Evolutionary conservation across 192 early-diverging fungal genomes (phyloP), one percentile per base, ranked within the genome.

Genomic region (Mortierella hygrophila): DNA sequence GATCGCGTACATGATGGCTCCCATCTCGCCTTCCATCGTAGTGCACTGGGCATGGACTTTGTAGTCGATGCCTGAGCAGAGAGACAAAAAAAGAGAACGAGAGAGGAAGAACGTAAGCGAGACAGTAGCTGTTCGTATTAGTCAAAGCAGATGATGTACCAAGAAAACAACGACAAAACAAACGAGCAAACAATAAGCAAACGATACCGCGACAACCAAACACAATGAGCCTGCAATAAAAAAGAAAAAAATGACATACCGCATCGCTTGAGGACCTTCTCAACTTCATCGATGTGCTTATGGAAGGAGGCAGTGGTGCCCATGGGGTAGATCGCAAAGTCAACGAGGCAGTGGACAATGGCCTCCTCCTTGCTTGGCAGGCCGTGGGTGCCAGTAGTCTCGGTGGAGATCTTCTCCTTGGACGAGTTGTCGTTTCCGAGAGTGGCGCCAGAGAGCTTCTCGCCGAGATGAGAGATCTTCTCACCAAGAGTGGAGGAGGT

Each of bases 281-380:
- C 78, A n/a, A 73, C 70, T 44, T 57, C 70, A 4, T 80, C 71
- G 20, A 80, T 80, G 57, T 73, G 32, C 18, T 49, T 57, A 0
- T 15, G 9, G 41, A 80, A 80, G 18, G 70, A 32, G 6, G 26
- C 29, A 0, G 70, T 73, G n/a, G 78, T 65, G n/a, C 78, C 78
- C 21, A 80, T 26, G n/a, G 70, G 78, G 6, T 73, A 80, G 42
- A 80, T 18, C 16, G 78, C 78, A 80, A 80, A 80, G 78, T 80
- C 78, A 10, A 26, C 71, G 6, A 26, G 47, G 41, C 78, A 80
- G 20, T 23, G 52, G 6, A 78, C 15, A 37, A 13, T 2, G 6
- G 37, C 3, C 52, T 75, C 52, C 7, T 35, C 38, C 23, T 42
- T n/a, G 38, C 69, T 35, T 16, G 38, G 69, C 49, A 52, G 20